phyloP scores from a whole-genome alignment of 139 green algal species.

The Chloropicon primus region DNA sequence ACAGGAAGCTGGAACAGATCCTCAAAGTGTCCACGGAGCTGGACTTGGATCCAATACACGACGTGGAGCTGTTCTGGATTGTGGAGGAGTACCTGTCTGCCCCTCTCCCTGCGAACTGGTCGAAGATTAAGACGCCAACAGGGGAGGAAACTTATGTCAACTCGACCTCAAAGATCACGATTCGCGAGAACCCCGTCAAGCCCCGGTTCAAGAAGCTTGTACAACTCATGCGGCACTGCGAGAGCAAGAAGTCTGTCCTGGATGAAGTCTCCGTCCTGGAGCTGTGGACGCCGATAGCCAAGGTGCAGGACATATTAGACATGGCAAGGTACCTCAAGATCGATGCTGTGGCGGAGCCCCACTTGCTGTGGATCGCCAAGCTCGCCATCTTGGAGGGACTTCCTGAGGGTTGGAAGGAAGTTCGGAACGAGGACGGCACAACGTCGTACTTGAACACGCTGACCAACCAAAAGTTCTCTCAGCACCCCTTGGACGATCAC shows the following conservation, averaged over 20 bases:
- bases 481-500: slow-evolving; percentile 8
- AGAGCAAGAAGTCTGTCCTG: background rate
- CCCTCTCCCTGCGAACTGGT: slow-evolving; percentile 5
- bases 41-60: slow-evolving; percentile 5
- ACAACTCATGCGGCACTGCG: background rate
- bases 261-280: slow-evolving; percentile 9
- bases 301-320: background rate
- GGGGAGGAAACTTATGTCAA: slow-evolving; percentile 8
- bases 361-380: slow-evolving; percentile 15
- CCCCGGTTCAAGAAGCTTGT: slow-evolving; percentile 12
- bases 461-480: background rate
- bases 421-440: slow-evolving; percentile 1
- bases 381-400: slow-evolving; percentile 8
- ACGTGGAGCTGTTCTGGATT: slow-evolving; percentile 10
- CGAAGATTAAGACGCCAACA: slow-evolving; percentile 5
- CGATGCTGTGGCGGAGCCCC: background rate
- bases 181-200: slow-evolving; percentile 8
- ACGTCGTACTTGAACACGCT: slow-evolving; percentile 7
- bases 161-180: background rate
- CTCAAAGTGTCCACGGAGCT: slow-evolving; percentile 3
- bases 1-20: slow-evolving; percentile 2
- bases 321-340: slow-evolving; percentile 13
- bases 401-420: slow-evolving; percentile 10
- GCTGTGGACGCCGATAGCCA: slow-evolving; percentile 4
- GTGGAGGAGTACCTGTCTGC: slow-evolving; percentile 14